These are phyloP conservation scores for Pyrenophora seminiperda DNA, from an alignment of 2,329 filamentous ascomycete species.

Conservation along the genomic window DNA sequence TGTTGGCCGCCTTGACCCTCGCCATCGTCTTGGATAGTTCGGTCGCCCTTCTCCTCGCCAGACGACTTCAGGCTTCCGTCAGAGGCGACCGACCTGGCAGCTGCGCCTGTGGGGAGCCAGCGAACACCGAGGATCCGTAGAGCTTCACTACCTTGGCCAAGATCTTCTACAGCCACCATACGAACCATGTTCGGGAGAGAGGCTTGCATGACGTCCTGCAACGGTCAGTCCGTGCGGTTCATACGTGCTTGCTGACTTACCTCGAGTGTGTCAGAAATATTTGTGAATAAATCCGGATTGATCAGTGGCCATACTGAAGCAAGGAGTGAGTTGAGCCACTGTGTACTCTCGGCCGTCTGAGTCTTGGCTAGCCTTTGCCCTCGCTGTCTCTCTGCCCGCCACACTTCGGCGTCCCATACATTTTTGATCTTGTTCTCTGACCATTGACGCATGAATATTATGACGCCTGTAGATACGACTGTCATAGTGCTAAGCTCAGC, in stretches of 20 bases:
- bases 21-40: constrained; percentile 55
- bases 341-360: constrained; percentile 66
- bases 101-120: constrained; percentile 74
- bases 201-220: constrained; percentile 75
- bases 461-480: constrained; percentile 39
- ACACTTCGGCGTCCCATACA: constrained; percentile 71
- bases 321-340: constrained; percentile 74
- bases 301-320: constrained; percentile 73
- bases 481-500: constrained; percentile 37
- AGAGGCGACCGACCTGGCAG: constrained; percentile 63
- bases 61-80: constrained; percentile 62
- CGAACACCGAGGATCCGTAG: constrained; percentile 72
- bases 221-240: constrained; percentile 16
- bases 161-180: constrained; percentile 77
- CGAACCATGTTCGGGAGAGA: constrained; percentile 70
- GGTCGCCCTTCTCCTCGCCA: constrained; percentile 56
- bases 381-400: constrained; percentile 66
- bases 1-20: constrained; percentile 44
- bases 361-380: constrained; percentile 55
- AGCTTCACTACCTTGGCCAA: constrained; percentile 75
- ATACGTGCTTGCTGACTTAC: constrained; percentile 16
- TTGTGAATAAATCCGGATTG: constrained; percentile 75
- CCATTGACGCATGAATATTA: constrained; percentile 62
- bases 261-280: constrained; percentile 71
- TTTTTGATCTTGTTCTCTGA: constrained; percentile 64